Evolutionary conservation across 2,329 filamentous ascomycete genomes (phyloP), one percentile per base, ranked within the genome.

Genomic region (Paecilomyces dactylethromorphus): DNA sequence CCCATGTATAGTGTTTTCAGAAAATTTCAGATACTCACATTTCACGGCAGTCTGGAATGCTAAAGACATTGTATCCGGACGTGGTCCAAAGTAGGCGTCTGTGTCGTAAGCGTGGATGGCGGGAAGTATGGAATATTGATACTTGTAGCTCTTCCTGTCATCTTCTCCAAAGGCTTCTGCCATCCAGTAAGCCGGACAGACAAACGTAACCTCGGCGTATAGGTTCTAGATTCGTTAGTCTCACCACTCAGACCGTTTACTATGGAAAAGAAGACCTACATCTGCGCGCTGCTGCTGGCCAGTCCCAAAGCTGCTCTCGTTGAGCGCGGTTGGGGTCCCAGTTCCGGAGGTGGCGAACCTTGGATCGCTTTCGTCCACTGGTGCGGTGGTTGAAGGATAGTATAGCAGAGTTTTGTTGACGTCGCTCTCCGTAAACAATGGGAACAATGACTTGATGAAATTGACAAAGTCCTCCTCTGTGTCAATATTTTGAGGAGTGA

Each of bases 101-200:
- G 93, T 81, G 32, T 90, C 90, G 26, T 86, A 82, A 1, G 78
- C 77, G 68, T 86, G 83, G 63, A 89, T 86, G 18, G 87, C 84
- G 49, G 84, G 84, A 52, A 91, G 82, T 24, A 90, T 80, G 22
- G 88, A 86, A 24, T 77, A 82, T 63, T 83, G 79, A 64, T 81
- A 81, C 31, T 77, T 78, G 69, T 75, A 81, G 2, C 73, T 70
- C 45, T 71, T 61, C 1, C 71, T 66, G 15, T 61, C 65, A 13
- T 63, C 62, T 10, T 62, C 55, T 49, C 56, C 72, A 61, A 76
- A 84, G 4, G 79, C 80, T 39, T 78, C 72, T 1, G 78, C 77
- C 59, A 84, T 69, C 82, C 82, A 84, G 68, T 84, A 84, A 0
- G 78, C 76, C 0, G 82, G 79, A 64, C 83, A 86, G 53, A 81